Evolutionary conservation across 805 yeast genomes (phyloP).

Genomic region (Teunomyces barrocoloradensis): DNA sequence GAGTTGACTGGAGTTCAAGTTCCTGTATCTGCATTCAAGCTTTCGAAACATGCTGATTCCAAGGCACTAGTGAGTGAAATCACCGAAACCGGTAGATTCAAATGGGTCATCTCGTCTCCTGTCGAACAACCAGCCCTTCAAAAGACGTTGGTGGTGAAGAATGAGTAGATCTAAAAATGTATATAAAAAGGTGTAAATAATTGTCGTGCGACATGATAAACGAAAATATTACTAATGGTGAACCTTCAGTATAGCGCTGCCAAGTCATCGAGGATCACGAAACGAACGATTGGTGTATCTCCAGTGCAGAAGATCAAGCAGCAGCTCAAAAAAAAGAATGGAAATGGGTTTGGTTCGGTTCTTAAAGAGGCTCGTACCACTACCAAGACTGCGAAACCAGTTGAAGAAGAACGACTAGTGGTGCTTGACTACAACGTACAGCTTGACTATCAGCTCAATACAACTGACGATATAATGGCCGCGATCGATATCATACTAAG

Average conservation of each 20-base stretch:
- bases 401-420: conserved; percentile 6
- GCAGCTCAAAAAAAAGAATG: conserved; percentile 19
- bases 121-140: conserved; percentile 15
- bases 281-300: conserved; percentile 18
- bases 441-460: conserved; percentile 36
- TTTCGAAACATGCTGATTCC: conserved; percentile 10
- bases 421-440: conserved; percentile 37
- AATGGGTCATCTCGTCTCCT: conserved; percentile 26
- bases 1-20: conserved; percentile 33
- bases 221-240: conserved; percentile 4
- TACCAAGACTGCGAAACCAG: neutral
- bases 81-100: conserved; percentile 24
- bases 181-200: conserved; percentile 4
- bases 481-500: conserved; percentile 32
- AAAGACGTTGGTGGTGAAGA: conserved; percentile 13
- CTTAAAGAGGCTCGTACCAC: neutral
- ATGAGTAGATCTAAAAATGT: conserved; percentile 3
- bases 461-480: conserved; percentile 25
- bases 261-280: conserved; percentile 31
- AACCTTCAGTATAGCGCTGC: conserved; percentile 39
- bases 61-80: conserved; percentile 16
- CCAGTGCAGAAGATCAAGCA: conserved; percentile 25
- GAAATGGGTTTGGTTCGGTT: neutral
- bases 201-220: neutral
- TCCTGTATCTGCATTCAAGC: conserved; percentile 22